Evolutionary conservation across 2,329 filamentous ascomycete genomes (phyloP).

Genomic region (Aspergillus sclerotialis): DNA sequence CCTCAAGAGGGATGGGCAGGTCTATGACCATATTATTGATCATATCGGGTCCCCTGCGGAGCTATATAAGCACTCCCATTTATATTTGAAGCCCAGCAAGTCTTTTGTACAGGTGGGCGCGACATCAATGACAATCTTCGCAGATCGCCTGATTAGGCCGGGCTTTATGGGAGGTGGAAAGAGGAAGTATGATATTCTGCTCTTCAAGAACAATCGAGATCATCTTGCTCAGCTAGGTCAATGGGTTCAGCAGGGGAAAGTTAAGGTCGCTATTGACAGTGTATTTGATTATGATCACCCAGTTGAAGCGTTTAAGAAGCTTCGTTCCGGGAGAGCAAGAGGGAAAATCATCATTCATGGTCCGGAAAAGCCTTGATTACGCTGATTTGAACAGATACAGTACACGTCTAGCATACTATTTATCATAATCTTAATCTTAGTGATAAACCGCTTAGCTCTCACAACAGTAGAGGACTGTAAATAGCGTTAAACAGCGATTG

Average conservation of each 20-base stretch:
- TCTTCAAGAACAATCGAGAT: slow-evolving; percentile 32
- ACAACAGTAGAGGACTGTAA: background rate
- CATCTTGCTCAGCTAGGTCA: slow-evolving; percentile 45
- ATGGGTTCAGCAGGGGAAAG: slow-evolving; percentile 53
- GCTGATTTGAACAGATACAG: no score
- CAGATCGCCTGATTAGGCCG: slow-evolving; percentile 37
- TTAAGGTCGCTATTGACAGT: slow-evolving; percentile 51
- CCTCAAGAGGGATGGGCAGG: slow-evolving; percentile 41
- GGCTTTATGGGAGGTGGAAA: slow-evolving; percentile 45
- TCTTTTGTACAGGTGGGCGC: slow-evolving; percentile 49
- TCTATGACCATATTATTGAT: slow-evolving; percentile 52
- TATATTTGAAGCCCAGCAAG: slow-evolving; percentile 44
- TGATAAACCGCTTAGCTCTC: background rate
- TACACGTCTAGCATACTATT: background rate
- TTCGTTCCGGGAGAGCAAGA: slow-evolving; percentile 49
- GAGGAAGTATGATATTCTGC: slow-evolving; percentile 28
- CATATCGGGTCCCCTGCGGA: slow-evolving; percentile 46
- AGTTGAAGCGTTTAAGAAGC: slow-evolving; percentile 50
- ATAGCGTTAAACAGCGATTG: no score
- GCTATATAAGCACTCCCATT: slow-evolving; percentile 48
- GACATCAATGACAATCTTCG: slow-evolving; percentile 21
- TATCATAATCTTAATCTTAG: background rate
- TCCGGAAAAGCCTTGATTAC: slow-evolving; percentile 7
- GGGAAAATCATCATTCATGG: slow-evolving; percentile 54
- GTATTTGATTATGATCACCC: slow-evolving; percentile 51